Percentiles rank a stretch among this genome's conserved stretches.
Conservation (phyloP, 306 rosid genomes). For the Citrullus mucosospermus region DNA sequence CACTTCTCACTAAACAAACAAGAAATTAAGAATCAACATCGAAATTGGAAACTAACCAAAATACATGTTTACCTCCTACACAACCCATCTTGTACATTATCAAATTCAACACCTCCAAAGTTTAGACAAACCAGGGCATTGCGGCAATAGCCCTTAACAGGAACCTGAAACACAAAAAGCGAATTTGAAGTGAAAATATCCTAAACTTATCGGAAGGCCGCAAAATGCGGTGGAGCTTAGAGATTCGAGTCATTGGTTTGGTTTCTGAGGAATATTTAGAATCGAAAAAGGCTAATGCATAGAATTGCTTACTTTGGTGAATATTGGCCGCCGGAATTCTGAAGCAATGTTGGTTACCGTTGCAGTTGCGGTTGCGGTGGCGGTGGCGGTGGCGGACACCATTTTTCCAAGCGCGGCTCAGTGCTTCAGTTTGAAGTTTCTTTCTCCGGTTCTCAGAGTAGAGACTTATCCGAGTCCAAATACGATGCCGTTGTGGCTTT, state of each 20-base stretch:
- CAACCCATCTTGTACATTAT: not conserved
- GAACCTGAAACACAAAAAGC: constrained; percentile 4
- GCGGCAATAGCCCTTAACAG: constrained; percentile 6
- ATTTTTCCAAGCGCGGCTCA: not conserved
- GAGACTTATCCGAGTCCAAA: not conserved
- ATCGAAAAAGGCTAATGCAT: not conserved
- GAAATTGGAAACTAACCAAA: not conserved
- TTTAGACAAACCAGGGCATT: constrained; percentile 2
- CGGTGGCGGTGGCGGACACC: not conserved
- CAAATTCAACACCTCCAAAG: constrained; percentile 10
- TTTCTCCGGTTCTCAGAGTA: not conserved
- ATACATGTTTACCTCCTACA: constrained; percentile 14
- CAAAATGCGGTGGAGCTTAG: not conserved
- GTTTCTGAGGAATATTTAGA: not conserved
- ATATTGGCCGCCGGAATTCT: not conserved
- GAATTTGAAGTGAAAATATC: not conserved
- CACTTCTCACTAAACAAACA: not conserved
- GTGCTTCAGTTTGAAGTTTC: not conserved
- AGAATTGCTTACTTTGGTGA: constrained; percentile 2
- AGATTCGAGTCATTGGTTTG: not conserved
- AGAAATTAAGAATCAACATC: not conserved
- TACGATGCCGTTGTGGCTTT: not conserved
- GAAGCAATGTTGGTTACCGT: not conserved
- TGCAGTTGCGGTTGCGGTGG: not conserved
- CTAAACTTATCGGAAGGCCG: not conserved